Evolutionary conservation across 2,329 filamentous ascomycete genomes (phyloP).

Genomic region (Tothia fuscella): DNA sequence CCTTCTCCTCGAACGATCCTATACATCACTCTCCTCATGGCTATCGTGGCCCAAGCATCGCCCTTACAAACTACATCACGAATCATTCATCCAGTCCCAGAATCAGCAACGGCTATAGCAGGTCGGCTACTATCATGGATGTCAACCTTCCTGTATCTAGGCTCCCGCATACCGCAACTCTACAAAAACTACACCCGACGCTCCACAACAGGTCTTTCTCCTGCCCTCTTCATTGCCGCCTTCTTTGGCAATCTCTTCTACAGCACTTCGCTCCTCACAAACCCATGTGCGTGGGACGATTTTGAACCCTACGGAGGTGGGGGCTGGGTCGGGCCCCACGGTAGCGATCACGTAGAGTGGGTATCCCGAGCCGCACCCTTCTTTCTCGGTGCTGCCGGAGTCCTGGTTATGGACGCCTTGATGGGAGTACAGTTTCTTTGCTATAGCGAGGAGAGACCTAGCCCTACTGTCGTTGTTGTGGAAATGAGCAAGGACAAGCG

Average conservation of each 20-base stretch:
- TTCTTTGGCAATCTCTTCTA: slow-evolving; percentile 60
- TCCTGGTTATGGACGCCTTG: slow-evolving; percentile 48
- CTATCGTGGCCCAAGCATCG: slow-evolving; percentile 28
- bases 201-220: slow-evolving; percentile 51
- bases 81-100: slow-evolving; percentile 1
- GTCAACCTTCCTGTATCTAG: slow-evolving; percentile 45
- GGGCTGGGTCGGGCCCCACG: slow-evolving; percentile 47
- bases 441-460: slow-evolving; percentile 36
- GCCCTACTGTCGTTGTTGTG: slow-evolving; percentile 9
- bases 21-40: slow-evolving; percentile 34
- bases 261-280: slow-evolving; percentile 48
- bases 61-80: no score
- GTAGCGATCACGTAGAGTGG: slow-evolving; percentile 45
- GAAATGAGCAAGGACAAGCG: slow-evolving; percentile 27
- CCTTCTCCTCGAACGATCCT: slow-evolving; percentile 35
- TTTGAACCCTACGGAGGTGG: slow-evolving; percentile 44
- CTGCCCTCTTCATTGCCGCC: slow-evolving; percentile 51
- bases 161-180: slow-evolving; percentile 50
- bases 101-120: slow-evolving; percentile 19
- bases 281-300: slow-evolving; percentile 50
- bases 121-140: slow-evolving; percentile 45
- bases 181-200: slow-evolving; percentile 53
- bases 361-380: slow-evolving; percentile 48
- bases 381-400: slow-evolving; percentile 54
- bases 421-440: slow-evolving; percentile 52